phyloP scores from a whole-genome alignment of 2,329 filamentous ascomycete genomes.

The Penicillium griseofulvum region DNA sequence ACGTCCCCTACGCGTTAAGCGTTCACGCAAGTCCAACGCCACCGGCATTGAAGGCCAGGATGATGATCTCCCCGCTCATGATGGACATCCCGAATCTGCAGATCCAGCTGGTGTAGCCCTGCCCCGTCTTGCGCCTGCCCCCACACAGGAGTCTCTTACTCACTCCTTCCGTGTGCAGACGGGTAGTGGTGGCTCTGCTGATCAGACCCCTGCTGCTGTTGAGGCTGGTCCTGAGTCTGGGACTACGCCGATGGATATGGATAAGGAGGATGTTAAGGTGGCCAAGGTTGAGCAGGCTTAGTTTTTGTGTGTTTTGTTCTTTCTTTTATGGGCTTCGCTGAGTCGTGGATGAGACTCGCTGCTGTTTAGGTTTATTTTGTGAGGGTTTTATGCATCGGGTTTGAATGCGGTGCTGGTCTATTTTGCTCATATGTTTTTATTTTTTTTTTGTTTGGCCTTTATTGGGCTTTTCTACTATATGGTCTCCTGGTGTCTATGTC shows the following conservation, averaged over 20 bases:
- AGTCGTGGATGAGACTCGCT: not conserved
- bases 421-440: not conserved
- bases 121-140: constrained; percentile 36
- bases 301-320: constrained; percentile 7
- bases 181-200: constrained; percentile 29
- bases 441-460: not conserved
- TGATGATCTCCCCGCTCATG: constrained; percentile 24
- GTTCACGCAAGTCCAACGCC: constrained; percentile 40
- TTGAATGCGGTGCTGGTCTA: constrained; percentile 5
- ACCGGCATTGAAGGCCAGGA: constrained; percentile 25
- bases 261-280: constrained; percentile 36
- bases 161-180: constrained; percentile 38
- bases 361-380: not conserved
- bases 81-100: constrained; percentile 20
- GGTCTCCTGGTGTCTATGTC: constrained; percentile 2
- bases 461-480: not conserved
- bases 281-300: constrained; percentile 33
- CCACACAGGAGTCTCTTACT: constrained; percentile 38
- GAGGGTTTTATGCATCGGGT: constrained; percentile 3
- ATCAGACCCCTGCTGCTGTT: constrained; percentile 18
- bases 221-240: constrained; percentile 23
- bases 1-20: constrained; percentile 46
- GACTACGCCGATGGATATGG: constrained; percentile 40
- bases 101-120: constrained; percentile 23
- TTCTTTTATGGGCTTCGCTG: not conserved